phyloP scores from a whole-genome alignment of 345 rosid genomes.

The Camelina laxa region DNA sequence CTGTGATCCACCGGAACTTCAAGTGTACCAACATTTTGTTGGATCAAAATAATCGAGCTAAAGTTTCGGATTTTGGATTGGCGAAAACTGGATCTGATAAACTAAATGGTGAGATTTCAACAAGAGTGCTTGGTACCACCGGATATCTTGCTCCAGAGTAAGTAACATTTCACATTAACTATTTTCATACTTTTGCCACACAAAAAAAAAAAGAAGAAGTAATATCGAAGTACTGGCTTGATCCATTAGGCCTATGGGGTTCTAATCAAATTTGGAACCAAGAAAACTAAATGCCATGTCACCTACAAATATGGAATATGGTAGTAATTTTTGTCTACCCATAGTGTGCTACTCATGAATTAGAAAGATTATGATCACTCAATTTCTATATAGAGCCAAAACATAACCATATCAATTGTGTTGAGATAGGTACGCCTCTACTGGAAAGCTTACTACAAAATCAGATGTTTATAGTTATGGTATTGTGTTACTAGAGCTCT shows the following conservation, averaged over 20 bases:
- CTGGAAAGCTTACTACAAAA: constrained; percentile 90
- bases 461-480: constrained; percentile 95
- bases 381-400: neutral
- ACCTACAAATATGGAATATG: neutral
- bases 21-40: constrained; percentile 77
- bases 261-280: neutral
- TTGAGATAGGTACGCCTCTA: constrained; percentile 69
- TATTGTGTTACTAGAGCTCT: constrained; percentile 74
- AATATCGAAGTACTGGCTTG: neutral
- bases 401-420: neutral
- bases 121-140: constrained; percentile 68
- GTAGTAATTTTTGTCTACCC: neutral
- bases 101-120: constrained; percentile 78
- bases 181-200: neutral
- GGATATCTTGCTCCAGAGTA: constrained; percentile 95
- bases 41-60: constrained; percentile 64
- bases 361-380: neutral
- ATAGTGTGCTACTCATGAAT: neutral
- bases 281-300: neutral
- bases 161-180: constrained; percentile 44
- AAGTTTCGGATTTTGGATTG: constrained; percentile 76
- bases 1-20: constrained; percentile 85
- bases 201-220: neutral
- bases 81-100: constrained; percentile 78
- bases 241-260: neutral